Percentiles rank a stretch among this genome's conserved stretches.
These are phyloP conservation scores for Solanum microdontum DNA, from an alignment of 257 asterid species.

Conservation along the genomic window DNA sequence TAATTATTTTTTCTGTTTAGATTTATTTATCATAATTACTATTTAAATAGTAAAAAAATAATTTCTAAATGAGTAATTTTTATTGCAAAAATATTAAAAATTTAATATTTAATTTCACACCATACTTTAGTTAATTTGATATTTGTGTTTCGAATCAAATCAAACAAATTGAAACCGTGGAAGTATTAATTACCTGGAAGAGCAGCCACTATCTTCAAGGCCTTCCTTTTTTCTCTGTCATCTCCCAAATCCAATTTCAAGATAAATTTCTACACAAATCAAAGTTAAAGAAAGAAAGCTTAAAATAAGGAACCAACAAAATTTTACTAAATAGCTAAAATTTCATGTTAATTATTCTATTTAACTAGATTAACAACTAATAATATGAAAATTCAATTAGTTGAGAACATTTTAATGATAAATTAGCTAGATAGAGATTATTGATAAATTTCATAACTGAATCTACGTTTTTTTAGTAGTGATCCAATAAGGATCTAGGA, in stretches of 20 bases:
- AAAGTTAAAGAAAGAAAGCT: not conserved
- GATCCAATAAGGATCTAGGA: not conserved
- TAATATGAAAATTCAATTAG: too few species aligned
- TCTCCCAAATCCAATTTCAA: not conserved
- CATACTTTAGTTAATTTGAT: too few species aligned
- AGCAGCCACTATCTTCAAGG: not conserved
- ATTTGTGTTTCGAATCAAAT: not conserved
- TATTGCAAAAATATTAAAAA: not conserved
- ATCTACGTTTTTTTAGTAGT: not conserved
- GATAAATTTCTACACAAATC: not conserved
- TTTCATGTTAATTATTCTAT: not conserved
- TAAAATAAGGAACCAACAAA: not conserved
- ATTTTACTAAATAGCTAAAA: not conserved
- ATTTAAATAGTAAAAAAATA: not conserved
- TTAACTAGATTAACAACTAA: not conserved
- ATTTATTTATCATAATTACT: not conserved
- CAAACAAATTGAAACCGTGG: not conserved
- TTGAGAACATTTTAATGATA: not conserved
- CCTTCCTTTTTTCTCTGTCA: not conserved
- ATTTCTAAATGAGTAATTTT: not conserved
- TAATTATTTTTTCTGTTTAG: not conserved
- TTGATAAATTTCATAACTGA: not conserved
- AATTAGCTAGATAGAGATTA: not conserved
- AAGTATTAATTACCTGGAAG: not conserved
- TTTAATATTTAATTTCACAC: too few species aligned